Evolutionary conservation across 768 basidiomycete genomes (phyloP), one percentile per base, ranked within the genome.

Genomic region (Tricholoma sp.): DNA sequence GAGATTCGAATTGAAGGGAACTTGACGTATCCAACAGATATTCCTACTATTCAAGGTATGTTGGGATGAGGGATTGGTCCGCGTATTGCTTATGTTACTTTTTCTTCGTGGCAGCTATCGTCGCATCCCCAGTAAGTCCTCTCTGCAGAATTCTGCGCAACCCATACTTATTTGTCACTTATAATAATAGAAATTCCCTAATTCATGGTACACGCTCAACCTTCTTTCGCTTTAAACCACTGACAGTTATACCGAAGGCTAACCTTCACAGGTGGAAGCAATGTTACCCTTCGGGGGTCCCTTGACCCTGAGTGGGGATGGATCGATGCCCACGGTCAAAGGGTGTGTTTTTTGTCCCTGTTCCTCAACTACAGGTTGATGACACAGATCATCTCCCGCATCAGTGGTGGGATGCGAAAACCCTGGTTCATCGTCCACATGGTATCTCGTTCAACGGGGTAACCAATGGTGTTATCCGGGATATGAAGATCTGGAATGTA

Each of bases 321-420:
- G 83, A 76, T 86, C 0, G 79, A 85, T 60, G 80, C 73, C 1
- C 79, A 85, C 52, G 84, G 84, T 1, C 82, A 84, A 69, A 74
- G 74, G 31, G 80, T 79, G 56, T 51, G 71, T 66, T 32, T 35
- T 10, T 31, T 2, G 11, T 24, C 16, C 10, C 5, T 21, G 35
- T 53, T 27, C 9, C 16, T 49, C 16, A 31, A n/a, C n/a, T n/a
- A n/a, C n/a, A n/a, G n/a, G 27, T 31, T 8, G 12, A 12, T 47
- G 46, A 47, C 16, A 8, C 6, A n/a, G n/a, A n/a, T 47, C 14
- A 49, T 14, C 39, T 39, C 9, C 19, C 22, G n/a, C 45, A 12
- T 16, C 43, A 84, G 82, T 85, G 84, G 83, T 84, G 84, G 82
- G 76, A 83, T 61, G 71, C 75, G 7, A 67, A 69, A 14, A 73